Conservation (phyloP, 1,139 yeast genomes). For the Suhomyces wounanorum region DNA sequence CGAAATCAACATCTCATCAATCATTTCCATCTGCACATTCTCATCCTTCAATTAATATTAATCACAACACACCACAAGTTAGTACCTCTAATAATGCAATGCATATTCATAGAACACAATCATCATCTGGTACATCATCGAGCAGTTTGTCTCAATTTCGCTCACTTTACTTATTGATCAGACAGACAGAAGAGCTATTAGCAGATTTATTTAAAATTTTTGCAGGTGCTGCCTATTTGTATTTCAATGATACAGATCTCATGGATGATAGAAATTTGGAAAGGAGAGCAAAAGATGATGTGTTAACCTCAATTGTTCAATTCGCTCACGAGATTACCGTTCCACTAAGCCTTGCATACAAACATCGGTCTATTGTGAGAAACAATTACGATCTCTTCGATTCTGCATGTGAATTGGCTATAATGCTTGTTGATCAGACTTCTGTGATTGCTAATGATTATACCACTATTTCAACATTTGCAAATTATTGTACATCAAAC, state of each 20-base stretch:
- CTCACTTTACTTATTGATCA: constrained; percentile 5
- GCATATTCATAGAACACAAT: constrained; percentile 4
- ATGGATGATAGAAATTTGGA: constrained; percentile 26
- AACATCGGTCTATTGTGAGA: constrained; percentile 18
- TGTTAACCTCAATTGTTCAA: constrained; percentile 17
- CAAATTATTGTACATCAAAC: constrained; percentile 35
- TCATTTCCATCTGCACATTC: neutral
- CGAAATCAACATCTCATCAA: constrained; percentile 1
- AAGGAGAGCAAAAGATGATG: constrained; percentile 8
- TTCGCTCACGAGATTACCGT: constrained; percentile 31
- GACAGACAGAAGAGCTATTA: constrained; percentile 22
- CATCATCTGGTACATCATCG: constrained; percentile 10
- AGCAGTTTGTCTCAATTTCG: constrained; percentile 7
- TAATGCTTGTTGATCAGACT: constrained; percentile 31
- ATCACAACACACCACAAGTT: neutral
- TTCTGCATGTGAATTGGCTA: constrained; percentile 38
- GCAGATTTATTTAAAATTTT: constrained; percentile 42
- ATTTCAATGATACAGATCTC: constrained; percentile 33
- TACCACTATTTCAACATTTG: constrained; percentile 27
- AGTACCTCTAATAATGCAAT: neutral
- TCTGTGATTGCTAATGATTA: constrained; percentile 21
- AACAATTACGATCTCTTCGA: constrained; percentile 30
- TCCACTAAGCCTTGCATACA: constrained; percentile 40
- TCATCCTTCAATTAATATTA: neutral
- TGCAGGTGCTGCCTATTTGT: constrained; percentile 36